Base-by-base conservation (phyloP, 768 basidiomycete species). In the Harrya chromipes region DNA sequence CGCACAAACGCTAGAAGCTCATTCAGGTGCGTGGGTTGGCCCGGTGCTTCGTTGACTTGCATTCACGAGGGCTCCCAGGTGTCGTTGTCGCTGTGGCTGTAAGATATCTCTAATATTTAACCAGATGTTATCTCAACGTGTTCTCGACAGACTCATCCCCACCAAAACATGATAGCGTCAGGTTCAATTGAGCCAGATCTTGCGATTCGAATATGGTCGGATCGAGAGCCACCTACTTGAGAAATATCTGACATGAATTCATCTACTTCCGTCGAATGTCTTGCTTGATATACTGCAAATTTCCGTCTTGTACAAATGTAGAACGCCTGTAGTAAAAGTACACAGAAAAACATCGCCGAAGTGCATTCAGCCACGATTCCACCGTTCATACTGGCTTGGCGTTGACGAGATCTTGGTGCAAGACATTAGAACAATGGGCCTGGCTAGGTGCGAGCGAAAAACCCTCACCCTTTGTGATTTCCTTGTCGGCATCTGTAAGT, bases 111-210 rank as follows among this genome's bases (percentile, higher is more conserved):
- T 20, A 7, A 16, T 16, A 23, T 31, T 20, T 41, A 24, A 46
- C 2, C 7, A 1, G 19, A 27, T 27, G 16, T 5, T 13, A 20
- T 38, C 43, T 50, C 16, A 53, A 42, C 10, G 29, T 16, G 4
- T 31, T 40, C 17, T 47, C 17, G 37, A 4, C 58, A 91, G 89
- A 90, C 88, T 6, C 92, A 94, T 71, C 92, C 93, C 11, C 77
- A 74, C 10, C 83, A 89, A 64, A 89, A 90, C 55, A 89, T 86
- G 74, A 87, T 97, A 43, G 94, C 89, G 2, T 89, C 90, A 3
- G 92, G 87, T 1, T 87, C 87, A 9, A 84, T 95, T 57, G 90
- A 92, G 23, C 81, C 84, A 7, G 94, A 95, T 66, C 77, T 90
- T 20, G 73, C 81, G 4, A 84, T 97, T 59, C 80, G 87, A 50